Evolutionary conservation across 2,329 filamentous ascomycete genomes (phyloP), one percentile per base, ranked within the genome.

Genomic region (Ambrosiella xylebori): DNA sequence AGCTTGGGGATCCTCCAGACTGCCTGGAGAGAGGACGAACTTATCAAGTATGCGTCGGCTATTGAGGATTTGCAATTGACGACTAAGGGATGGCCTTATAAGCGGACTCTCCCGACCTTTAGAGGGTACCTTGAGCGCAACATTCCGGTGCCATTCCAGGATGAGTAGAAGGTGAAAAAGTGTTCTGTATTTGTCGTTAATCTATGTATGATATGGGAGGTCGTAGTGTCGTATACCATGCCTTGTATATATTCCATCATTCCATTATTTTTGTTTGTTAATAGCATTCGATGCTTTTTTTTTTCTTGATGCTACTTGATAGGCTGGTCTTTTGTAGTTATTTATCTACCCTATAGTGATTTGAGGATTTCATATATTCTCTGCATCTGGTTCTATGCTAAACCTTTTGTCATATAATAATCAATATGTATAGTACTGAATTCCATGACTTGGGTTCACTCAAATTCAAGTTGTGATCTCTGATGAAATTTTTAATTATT

Each of bases 11-110:
- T 85, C 67, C 68, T 73, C 67, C 71, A 80, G 56, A 84, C 80
- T 1, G 81, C 80, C 0, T 85, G 77, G 73, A 74, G 71, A 0
- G 83, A 86, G 66, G 69, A 68, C 0, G 70, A 71, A 56, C 67
- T 86, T 60, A 70, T 86, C 56, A 77, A 71, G 65, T 85, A 76
- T 70, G 81, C 72, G 0, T 84, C 77, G 64, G 81, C 80, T 1
- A 81, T 83, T 63, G 80, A 84, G 66, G 75, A 83, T 65, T 65
- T 82, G 61, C 75, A 78, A 66, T 63, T 68, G 27, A 68, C 64
- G 2, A 68, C 69, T 4, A 65, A 70, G 6, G 74, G 56, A 6
- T 61, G 72, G 0, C 64, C 66, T 11, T 75, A 75, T 58, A 72
- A 73, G 66, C 71, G 79, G 38, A 73, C 70, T 1, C 65, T 72